phyloP scores from a whole-genome alignment of 2,329 filamentous ascomycete species.

The Claviceps humidiphila region DNA sequence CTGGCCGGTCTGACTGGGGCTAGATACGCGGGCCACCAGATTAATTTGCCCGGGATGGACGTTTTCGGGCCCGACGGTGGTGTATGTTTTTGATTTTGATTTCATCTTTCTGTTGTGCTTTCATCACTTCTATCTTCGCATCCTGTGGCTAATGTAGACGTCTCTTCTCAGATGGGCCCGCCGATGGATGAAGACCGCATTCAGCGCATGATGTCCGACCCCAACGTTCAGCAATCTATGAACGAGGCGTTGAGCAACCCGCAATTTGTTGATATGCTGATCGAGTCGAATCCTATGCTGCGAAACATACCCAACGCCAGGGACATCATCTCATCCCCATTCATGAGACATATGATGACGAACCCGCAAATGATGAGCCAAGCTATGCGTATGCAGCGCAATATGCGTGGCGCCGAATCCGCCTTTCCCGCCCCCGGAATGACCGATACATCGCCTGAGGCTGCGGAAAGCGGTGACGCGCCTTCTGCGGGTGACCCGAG shows the following conservation, averaged over 20 bases:
- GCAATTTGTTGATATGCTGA: slow-evolving; percentile 87
- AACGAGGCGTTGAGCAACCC: slow-evolving; percentile 94
- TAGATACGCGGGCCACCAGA: slow-evolving; percentile 73
- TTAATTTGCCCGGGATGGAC: slow-evolving; percentile 73
- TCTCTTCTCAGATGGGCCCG: slow-evolving; percentile 62
- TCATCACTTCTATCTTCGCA: background rate
- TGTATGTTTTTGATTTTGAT: slow-evolving; percentile 40
- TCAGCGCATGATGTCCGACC: slow-evolving; percentile 75
- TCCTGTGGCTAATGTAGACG: slow-evolving; percentile 12
- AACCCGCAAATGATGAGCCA: slow-evolving; percentile 75
- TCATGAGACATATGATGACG: slow-evolving; percentile 85
- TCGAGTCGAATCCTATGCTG: slow-evolving; percentile 77
- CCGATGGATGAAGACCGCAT: slow-evolving; percentile 71
- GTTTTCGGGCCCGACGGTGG: slow-evolving; percentile 92
- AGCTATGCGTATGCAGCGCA: slow-evolving; percentile 70
- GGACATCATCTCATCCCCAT: slow-evolving; percentile 75
- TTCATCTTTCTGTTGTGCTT: background rate
- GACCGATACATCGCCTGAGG: slow-evolving; percentile 69
- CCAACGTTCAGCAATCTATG: slow-evolving; percentile 73
- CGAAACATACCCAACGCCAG: slow-evolving; percentile 62
- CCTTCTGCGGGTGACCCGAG: slow-evolving; percentile 16
- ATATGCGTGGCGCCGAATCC: slow-evolving; percentile 43
- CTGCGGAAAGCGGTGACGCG: slow-evolving; percentile 15
- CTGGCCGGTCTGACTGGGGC: slow-evolving; percentile 85
- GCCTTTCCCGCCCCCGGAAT: slow-evolving; percentile 83